phyloP scores from a whole-genome alignment of 495 filamentous ascomycete species.

The Neurospora sp. region DNA sequence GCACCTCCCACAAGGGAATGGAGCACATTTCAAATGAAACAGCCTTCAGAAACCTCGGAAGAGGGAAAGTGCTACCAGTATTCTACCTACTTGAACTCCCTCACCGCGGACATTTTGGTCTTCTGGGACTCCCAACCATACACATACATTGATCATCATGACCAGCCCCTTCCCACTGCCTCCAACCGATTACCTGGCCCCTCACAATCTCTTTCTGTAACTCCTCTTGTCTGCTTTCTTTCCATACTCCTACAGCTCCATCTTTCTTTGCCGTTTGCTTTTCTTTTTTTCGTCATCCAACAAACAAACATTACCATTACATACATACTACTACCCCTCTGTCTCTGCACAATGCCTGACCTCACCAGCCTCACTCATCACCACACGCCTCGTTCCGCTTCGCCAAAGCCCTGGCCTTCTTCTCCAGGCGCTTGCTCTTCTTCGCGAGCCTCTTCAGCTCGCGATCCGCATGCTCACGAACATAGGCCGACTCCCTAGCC shows the following conservation, averaged over 20 bases:
- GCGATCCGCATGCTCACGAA: neutral
- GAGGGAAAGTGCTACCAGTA: too few relatives aligned
- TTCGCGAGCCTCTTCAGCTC: neutral
- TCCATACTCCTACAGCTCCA: neutral
- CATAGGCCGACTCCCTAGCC: neutral
- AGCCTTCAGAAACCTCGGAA: too few relatives aligned
- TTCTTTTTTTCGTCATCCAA: neutral
- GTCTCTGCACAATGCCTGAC: neutral
- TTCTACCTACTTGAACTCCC: too few relatives aligned
- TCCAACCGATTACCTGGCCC: neutral
- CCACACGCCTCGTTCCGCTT: neutral
- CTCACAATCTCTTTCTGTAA: neutral
- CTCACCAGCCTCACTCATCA: neutral
- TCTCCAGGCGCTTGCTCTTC: neutral
- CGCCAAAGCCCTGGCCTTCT: neutral
- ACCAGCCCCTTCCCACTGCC: neutral
- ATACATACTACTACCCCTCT: neutral
- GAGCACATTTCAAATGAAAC: too few relatives aligned
- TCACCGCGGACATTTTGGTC: too few relatives aligned
- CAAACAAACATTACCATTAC: neutral
- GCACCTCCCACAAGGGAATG: too few relatives aligned
- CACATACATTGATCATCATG: neutral
- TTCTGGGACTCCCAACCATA: neutral
- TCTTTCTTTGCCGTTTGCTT: accelerated
- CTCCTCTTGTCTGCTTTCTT: neutral